phyloP scores from a whole-genome alignment of 1,139 yeast genomes.

The Spathaspora sp. region DNA sequence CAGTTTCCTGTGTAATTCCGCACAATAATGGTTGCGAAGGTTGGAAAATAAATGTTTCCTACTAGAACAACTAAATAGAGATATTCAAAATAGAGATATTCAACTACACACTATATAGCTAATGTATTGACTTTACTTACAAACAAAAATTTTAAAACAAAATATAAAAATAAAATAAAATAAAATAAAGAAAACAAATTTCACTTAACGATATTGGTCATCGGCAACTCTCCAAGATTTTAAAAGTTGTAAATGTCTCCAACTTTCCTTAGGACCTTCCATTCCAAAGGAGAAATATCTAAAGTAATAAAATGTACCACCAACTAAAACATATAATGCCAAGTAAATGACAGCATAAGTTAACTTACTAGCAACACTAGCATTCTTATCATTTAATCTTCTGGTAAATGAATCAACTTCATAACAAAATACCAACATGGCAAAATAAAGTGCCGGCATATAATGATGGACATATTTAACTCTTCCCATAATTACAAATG shows the following conservation, averaged over 20 bases:
- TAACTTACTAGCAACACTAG: constrained; percentile 21
- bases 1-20: background rate
- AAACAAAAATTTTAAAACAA: background rate
- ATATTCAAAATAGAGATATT: too few species aligned
- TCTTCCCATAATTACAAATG: constrained; percentile 93
- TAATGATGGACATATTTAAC: constrained; percentile 97
- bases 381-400: constrained; percentile 35
- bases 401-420: constrained; percentile 64
- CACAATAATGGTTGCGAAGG: background rate
- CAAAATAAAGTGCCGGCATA: constrained; percentile 94
- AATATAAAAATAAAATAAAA: too few species aligned
- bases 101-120: background rate
- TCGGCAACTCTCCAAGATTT: constrained; percentile 63
- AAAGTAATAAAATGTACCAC: constrained; percentile 63
- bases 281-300: constrained; percentile 86
- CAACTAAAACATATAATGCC: constrained; percentile 17
- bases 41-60: too few species aligned
- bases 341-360: constrained; percentile 35
- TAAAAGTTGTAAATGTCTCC: constrained; percentile 72
- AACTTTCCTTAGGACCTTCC: constrained; percentile 75
- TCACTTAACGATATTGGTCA: constrained; percentile 25
- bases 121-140: background rate
- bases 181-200: background rate
- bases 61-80: too few species aligned
- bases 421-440: constrained; percentile 79